These are phyloP conservation scores for Septoria linicola DNA, from an alignment of 2,329 filamentous ascomycete species.

Conservation along the genomic window DNA sequence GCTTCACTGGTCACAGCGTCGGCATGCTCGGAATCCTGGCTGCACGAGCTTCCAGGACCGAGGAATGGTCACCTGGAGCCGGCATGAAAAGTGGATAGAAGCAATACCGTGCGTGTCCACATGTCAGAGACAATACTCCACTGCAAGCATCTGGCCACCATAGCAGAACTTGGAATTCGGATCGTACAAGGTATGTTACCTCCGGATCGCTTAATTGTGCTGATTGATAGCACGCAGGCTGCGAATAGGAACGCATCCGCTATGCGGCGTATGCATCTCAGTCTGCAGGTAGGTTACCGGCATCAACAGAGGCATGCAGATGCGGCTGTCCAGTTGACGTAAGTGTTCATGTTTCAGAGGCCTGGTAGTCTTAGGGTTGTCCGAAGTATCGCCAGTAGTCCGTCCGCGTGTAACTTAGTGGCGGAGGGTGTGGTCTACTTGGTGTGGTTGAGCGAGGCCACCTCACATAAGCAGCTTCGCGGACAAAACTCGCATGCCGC, in stretches of 20 bases:
- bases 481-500: too few species aligned
- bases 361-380: background rate
- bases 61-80: slow-evolving; percentile 6
- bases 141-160: background rate
- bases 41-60: background rate
- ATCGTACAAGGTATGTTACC: background rate
- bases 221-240: background rate
- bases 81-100: background rate
- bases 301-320: background rate
- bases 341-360: slow-evolving; percentile 11
- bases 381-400: slow-evolving; percentile 11
- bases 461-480: too few species aligned
- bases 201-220: slow-evolving; percentile 2
- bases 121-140: background rate
- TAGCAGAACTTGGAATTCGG: background rate
- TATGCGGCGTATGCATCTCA: slow-evolving; percentile 2
- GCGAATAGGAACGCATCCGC: slow-evolving; percentile 4
- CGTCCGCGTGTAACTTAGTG: too few species aligned
- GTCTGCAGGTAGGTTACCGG: background rate
- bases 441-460: too few species aligned
- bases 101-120: background rate
- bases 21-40: background rate
- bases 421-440: too few species aligned
- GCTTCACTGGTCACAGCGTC: background rate
- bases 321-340: slow-evolving; percentile 1